Base-by-base conservation (phyloP, 306 rosid genomes). In the Myrica gale region DNA sequence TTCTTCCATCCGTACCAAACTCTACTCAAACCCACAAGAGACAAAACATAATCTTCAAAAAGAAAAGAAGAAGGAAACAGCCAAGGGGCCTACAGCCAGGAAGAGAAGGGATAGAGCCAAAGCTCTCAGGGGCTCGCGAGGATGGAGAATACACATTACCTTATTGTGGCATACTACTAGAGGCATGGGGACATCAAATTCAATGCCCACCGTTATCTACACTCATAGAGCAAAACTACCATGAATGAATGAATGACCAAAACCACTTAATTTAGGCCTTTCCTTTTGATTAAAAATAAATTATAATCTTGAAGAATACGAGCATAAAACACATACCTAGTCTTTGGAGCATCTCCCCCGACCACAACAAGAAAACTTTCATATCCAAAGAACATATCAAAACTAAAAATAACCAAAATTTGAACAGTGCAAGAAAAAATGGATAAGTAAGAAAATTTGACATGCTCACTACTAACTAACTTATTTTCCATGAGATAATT, bases 401-500 rank as follows among this genome's bases (percentile, higher is more conserved):
- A 19, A 4, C 48, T n/a, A 15, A 17, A 39, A 65, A 41, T 42
- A 65, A 65, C 10, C 6, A 74, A 52, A 52, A 69, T 11, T 50
- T 21, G 45, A 52, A 68, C 68, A 50, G 63, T 69, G 46, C 78
- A 73, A 75, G 75, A 19, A 47, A 19, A 73, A 62, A 72, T 7
- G 73, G 47, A 17, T 19, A 41, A 43, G 46, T 32, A 5, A 53
- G 13, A 26, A 48, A 50, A 70, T 41, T 3, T 32, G 26, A 55
- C 73, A 52, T 61, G 15, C 55, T n/a, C 12, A 20, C n/a, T 73
- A 63, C 37, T 72, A 32, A 15, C 37, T 20, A 42, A 43, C 58
- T 52, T 60, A 79, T 73, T 79, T 68, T 66, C 51, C 42, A 68
- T 37, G 7, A 56, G 44, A 79, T 47, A 74, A 68, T 23, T 9